These are phyloP conservation scores for Penicillium bialowiezense DNA, from an alignment of 495 filamentous ascomycete species.

Conservation along the genomic window DNA sequence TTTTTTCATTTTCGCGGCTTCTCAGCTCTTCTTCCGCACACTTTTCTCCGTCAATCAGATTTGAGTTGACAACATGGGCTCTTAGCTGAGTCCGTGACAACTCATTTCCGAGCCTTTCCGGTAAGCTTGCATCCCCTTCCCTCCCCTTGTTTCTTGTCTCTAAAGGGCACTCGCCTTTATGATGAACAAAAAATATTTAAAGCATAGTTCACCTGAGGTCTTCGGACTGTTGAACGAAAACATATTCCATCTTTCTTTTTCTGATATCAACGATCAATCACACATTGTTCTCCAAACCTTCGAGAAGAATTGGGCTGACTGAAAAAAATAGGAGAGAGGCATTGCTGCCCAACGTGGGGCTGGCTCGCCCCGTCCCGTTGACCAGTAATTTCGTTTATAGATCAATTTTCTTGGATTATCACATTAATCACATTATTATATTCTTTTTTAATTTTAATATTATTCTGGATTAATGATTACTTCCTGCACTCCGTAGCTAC, in stretches of 20 bases:
- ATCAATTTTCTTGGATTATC: background rate
- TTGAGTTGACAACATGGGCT: background rate
- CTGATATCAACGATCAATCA: constrained; percentile 25
- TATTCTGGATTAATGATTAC: too few species aligned
- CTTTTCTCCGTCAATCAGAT: constrained; percentile 7
- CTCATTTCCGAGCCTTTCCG: constrained; percentile 6
- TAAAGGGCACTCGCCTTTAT: constrained; percentile 14
- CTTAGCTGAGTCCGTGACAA: background rate
- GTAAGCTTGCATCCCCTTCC: constrained; percentile 9
- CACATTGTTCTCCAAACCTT: constrained; percentile 2
- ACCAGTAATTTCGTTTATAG: constrained; percentile 2
- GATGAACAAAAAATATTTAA: constrained; percentile 46
- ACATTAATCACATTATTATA: too few species aligned
- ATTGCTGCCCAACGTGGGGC: constrained; percentile 47
- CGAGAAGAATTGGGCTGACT: constrained; percentile 12
- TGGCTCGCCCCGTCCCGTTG: constrained; percentile 25
- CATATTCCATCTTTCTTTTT: constrained; percentile 47
- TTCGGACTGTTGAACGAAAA: constrained; percentile 49
- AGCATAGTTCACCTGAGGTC: constrained; percentile 55
- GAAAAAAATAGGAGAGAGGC: constrained; percentile 17
- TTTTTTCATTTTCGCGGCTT: background rate
- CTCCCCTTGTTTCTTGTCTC: constrained; percentile 5
- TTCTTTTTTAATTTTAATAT: constrained; percentile 4
- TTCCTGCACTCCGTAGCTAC: too few species aligned
- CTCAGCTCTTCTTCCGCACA: background rate